Conservation (phyloP, 2,329 filamentous ascomycete species). For the Colletotrichum sp. region DNA sequence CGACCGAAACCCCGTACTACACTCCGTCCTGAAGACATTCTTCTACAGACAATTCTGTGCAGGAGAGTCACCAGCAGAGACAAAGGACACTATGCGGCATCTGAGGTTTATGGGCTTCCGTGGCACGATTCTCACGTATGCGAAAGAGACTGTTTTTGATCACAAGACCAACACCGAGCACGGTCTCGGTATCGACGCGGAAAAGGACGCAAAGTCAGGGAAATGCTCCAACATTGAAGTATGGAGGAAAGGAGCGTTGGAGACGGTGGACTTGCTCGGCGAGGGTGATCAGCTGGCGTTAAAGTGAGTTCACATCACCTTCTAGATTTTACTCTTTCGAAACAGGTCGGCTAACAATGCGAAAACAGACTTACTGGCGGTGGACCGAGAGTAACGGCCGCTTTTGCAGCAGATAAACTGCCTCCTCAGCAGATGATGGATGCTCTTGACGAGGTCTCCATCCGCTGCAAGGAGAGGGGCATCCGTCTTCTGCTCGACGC, state of each 20-base stretch:
- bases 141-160: conserved; percentile 77
- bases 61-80: conserved; percentile 74
- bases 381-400: conserved; percentile 73
- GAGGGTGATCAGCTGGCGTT: conserved; percentile 69
- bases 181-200: conserved; percentile 47
- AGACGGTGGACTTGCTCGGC: conserved; percentile 75
- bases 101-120: conserved; percentile 79
- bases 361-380: conserved; percentile 75
- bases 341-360: background rate
- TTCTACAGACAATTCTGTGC: conserved; percentile 94
- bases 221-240: conserved; percentile 63
- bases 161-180: conserved; percentile 52
- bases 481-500: conserved; percentile 84
- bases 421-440: conserved; percentile 69
- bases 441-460: conserved; percentile 79
- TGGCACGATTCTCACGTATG: conserved; percentile 86
- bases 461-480: conserved; percentile 70
- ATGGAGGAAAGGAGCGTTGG: conserved; percentile 77
- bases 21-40: conserved; percentile 75
- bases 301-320: conserved; percentile 48
- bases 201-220: conserved; percentile 53
- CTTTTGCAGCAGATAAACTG: conserved; percentile 65
- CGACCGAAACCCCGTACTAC: conserved; percentile 76
- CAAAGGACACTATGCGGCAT: conserved; percentile 66
- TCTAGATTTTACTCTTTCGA: background rate